phyloP scores from a whole-genome alignment of 108 stramenopile genomes.

The Cyclotella atomus region DNA sequence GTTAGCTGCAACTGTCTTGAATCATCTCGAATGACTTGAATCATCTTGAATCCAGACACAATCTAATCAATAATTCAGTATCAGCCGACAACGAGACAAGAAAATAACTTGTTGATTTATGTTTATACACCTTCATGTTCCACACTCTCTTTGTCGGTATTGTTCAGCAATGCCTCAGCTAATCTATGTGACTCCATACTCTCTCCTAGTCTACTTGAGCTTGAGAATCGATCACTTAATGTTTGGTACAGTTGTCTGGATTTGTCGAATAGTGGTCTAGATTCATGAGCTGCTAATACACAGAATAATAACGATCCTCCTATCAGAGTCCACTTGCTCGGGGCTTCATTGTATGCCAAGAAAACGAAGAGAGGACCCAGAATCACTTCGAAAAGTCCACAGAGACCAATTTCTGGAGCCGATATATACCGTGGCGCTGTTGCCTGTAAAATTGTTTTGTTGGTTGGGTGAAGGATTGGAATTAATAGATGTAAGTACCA shows the following conservation, averaged over 20 bases:
- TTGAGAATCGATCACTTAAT: neutral
- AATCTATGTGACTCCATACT: neutral
- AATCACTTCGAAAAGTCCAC: constrained; percentile 12
- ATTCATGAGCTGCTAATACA: constrained; percentile 20
- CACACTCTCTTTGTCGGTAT: too few species aligned
- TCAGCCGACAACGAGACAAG: too few species aligned
- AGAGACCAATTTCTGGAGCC: constrained; percentile 17
- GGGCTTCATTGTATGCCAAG: constrained; percentile 8
- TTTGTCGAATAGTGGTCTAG: constrained; percentile 11
- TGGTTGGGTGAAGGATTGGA: neutral
- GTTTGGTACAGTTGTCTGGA: neutral
- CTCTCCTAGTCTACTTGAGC: neutral
- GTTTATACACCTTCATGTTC: too few species aligned
- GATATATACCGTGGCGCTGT: constrained; percentile 18
- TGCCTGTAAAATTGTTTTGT: neutral
- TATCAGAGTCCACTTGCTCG: constrained; percentile 4
- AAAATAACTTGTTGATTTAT: too few species aligned
- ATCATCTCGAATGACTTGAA: too few species aligned
- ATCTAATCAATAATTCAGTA: too few species aligned
- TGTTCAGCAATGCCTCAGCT: too few species aligned
- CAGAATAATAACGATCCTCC: constrained; percentile 12
- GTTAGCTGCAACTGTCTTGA: too few species aligned
- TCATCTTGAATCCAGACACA: too few species aligned
- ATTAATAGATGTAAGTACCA: neutral
- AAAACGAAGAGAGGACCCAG: constrained; percentile 24